Conservation (phyloP, 805 yeast species). For the Saturnispora sanitii region DNA sequence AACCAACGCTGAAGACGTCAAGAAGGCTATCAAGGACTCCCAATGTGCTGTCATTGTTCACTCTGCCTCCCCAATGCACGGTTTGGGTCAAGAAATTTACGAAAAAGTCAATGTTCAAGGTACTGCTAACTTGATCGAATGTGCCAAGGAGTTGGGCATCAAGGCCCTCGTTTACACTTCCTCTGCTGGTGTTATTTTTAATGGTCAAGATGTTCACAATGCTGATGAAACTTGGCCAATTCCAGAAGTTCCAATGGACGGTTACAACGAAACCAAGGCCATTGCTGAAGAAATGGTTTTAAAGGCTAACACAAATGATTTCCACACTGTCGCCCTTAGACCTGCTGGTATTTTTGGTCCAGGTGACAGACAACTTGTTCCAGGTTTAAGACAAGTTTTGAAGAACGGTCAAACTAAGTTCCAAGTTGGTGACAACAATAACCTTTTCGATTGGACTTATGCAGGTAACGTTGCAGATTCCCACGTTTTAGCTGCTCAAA, state of each 20-base stretch:
- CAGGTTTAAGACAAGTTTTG: constrained; percentile 80
- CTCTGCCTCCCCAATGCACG: constrained; percentile 95
- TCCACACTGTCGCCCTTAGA: constrained; percentile 76
- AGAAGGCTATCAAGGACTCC: constrained; percentile 46
- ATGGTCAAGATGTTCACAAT: constrained; percentile 85
- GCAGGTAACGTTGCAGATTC: constrained; percentile 98
- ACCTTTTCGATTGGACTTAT: constrained; percentile 92
- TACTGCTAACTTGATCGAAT: constrained; percentile 61
- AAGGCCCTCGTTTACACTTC: constrained; percentile 86
- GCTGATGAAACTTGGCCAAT: constrained; percentile 94
- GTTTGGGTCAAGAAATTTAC: constrained; percentile 70
- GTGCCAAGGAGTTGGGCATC: constrained; percentile 41
- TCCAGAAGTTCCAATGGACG: constrained; percentile 89
- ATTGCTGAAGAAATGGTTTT: constrained; percentile 78
- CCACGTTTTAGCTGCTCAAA: constrained; percentile 85
- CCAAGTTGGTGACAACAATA: constrained; percentile 91
- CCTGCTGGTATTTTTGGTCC: constrained; percentile 99
- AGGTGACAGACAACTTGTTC: constrained; percentile 94
- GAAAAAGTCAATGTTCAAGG: constrained; percentile 88
- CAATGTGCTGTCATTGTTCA: constrained; percentile 77
- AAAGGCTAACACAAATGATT: constrained; percentile 49
- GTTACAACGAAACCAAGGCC: constrained; percentile 92
- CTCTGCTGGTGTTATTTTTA: constrained; percentile 94
- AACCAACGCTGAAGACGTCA: constrained; percentile 62
- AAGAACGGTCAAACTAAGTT: constrained; percentile 78